A percentile compares a stretch with the other conserved stretches of the same genome.
phyloP scores from a whole-genome alignment of 2,329 filamentous ascomycete species.

The Botrytis cinerea region DNA sequence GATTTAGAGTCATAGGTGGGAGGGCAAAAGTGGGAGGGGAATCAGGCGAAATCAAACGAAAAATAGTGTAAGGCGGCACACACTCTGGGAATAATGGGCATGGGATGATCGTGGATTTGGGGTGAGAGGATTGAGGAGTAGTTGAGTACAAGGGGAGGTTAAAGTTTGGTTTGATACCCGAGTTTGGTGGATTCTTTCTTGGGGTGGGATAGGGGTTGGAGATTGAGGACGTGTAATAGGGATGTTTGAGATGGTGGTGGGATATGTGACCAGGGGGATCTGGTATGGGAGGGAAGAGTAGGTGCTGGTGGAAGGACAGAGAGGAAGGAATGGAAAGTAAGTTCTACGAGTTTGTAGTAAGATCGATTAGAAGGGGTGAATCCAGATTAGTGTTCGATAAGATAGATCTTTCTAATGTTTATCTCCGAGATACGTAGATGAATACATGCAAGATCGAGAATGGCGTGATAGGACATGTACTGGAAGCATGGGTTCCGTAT shows the following conservation, averaged over 20 bases:
- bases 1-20: too few species aligned
- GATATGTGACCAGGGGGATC: background rate
- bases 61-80: fast-evolving
- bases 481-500: too few species aligned
- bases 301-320: too few species aligned
- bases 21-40: too few species aligned
- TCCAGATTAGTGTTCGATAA: too few species aligned
- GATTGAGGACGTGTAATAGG: background rate
- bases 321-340: background rate
- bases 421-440: background rate
- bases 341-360: too few species aligned
- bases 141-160: background rate
- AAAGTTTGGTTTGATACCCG: fast-evolving
- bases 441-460: background rate
- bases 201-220: background rate
- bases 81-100: background rate
- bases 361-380: too few species aligned
- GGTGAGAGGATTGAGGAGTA: background rate
- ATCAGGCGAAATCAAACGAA: background rate
- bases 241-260: background rate
- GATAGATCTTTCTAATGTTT: fast-evolving
- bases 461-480: too few species aligned
- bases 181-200: background rate
- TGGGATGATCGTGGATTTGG: fast-evolving
- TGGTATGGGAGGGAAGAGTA: background rate